phyloP scores from a whole-genome alignment of 495 filamentous ascomycete genomes.

The Cercophora sp. region DNA sequence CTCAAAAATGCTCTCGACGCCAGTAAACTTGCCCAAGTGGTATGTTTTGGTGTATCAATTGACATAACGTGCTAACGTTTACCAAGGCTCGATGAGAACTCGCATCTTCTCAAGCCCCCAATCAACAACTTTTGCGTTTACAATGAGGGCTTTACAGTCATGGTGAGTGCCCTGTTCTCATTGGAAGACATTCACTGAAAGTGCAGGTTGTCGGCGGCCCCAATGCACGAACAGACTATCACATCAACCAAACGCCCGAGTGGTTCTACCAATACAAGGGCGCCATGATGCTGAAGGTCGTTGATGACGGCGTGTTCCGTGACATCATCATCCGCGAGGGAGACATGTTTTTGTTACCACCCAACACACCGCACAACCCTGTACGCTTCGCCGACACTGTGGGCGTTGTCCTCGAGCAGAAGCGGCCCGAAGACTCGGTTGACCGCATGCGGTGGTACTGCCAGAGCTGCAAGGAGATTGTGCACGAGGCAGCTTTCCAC shows the following conservation, averaged over 20 bases:
- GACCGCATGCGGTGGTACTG: slow-evolving; percentile 95
- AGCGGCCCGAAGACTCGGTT: slow-evolving; percentile 60
- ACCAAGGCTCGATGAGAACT: slow-evolving; percentile 83
- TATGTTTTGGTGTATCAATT: slow-evolving; percentile 31
- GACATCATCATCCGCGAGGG: slow-evolving; percentile 90
- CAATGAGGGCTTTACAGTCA: slow-evolving; percentile 72
- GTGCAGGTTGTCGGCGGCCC: slow-evolving; percentile 87
- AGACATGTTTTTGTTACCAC: slow-evolving; percentile 89
- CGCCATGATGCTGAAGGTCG: slow-evolving; percentile 88
- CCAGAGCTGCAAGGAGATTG: slow-evolving; percentile 61
- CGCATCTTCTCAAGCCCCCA: slow-evolving; percentile 88
- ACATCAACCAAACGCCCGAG: slow-evolving; percentile 94
- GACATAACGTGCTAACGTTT: background rate
- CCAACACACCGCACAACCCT: slow-evolving; percentile 82
- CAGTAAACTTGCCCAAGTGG: slow-evolving; percentile 85
- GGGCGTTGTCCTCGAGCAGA: slow-evolving; percentile 88
- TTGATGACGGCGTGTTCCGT: slow-evolving; percentile 63
- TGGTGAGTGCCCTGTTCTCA: slow-evolving; percentile 43
- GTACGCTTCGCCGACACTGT: slow-evolving; percentile 62
- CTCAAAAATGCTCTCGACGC: slow-evolving; percentile 44
- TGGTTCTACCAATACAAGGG: slow-evolving; percentile 98
- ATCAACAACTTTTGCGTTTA: slow-evolving; percentile 98
- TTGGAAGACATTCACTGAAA: background rate
- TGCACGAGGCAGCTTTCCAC: slow-evolving; percentile 83
- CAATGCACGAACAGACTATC: slow-evolving; percentile 95